Percentiles rank a stretch among this genome's conserved stretches.
phyloP scores from a whole-genome alignment of 2,329 filamentous ascomycete species.

The Pyrenochaeta sp. region DNA sequence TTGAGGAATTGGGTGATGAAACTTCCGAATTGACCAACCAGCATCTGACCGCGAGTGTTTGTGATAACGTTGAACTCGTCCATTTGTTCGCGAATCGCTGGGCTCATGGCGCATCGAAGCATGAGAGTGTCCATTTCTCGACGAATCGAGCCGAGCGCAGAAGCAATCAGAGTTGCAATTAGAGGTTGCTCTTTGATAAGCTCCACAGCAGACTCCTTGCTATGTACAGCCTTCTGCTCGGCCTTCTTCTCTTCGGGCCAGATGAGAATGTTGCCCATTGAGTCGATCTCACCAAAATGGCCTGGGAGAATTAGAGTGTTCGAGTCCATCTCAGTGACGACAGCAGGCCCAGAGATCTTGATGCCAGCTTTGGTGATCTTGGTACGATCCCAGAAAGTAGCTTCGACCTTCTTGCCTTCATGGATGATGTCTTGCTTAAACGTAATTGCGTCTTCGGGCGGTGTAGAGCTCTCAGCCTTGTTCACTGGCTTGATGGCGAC shows the following conservation, averaged over 20 bases:
- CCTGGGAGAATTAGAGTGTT: constrained; percentile 60
- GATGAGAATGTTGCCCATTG: constrained; percentile 59
- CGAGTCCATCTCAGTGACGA: constrained; percentile 61
- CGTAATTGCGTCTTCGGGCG: constrained; percentile 48
- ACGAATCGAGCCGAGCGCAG: constrained; percentile 56
- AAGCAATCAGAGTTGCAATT: constrained; percentile 55
- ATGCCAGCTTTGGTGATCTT: constrained; percentile 52
- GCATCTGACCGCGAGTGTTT: constrained; percentile 57
- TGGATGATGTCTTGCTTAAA: constrained; percentile 51
- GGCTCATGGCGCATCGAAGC: constrained; percentile 60
- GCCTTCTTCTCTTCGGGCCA: constrained; percentile 45
- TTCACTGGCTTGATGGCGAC: constrained; percentile 49
- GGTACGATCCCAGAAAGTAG: constrained; percentile 55
- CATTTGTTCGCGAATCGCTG: constrained; percentile 60
- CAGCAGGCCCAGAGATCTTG: constrained; percentile 54
- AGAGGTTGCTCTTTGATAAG: constrained; percentile 51
- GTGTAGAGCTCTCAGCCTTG: constrained; percentile 29
- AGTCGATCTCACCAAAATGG: constrained; percentile 56
- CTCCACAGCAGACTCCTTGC: constrained; percentile 46
- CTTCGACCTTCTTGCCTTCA: constrained; percentile 51
- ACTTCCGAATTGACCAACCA: constrained; percentile 60
- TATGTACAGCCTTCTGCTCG: constrained; percentile 39
- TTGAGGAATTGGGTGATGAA: constrained; percentile 59
- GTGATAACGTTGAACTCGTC: constrained; percentile 64
- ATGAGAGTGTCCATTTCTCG: constrained; percentile 61